A percentile compares a stretch with the other conserved stretches of the same genome.
These are phyloP conservation scores for Gloeophyllum trabeum DNA, from an alignment of 768 basidiomycete species.

Conservation along the genomic window DNA sequence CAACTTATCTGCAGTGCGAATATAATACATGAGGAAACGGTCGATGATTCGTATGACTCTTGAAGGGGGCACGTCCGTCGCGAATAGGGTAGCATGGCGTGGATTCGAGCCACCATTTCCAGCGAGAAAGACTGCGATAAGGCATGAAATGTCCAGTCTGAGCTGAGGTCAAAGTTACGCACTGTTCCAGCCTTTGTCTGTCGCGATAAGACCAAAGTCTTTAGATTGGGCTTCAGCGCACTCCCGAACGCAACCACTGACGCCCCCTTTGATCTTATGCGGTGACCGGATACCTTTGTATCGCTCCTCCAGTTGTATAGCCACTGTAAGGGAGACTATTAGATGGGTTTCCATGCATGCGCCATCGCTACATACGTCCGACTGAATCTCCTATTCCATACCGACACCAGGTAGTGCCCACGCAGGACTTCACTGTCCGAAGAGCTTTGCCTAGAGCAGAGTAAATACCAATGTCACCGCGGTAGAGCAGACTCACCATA, in stretches of 20 bases:
- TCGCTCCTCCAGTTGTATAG: conserved; percentile 58
- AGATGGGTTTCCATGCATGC: neutral
- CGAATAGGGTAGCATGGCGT: conserved; percentile 54
- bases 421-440: conserved; percentile 70
- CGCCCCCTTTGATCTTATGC: conserved; percentile 72
- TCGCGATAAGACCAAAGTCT: conserved; percentile 70
- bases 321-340: conserved; percentile 24
- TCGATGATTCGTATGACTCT: conserved; percentile 52
- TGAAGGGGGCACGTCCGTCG: conserved; percentile 55
- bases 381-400: conserved; percentile 71
- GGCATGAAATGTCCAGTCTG: neutral
- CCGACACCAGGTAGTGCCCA: conserved; percentile 63
- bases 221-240: conserved; percentile 70
- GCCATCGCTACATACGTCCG: conserved; percentile 23
- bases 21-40: conserved; percentile 58
- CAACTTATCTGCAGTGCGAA: conserved; percentile 60
- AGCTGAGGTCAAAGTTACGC: conserved; percentile 8
- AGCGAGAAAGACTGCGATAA: conserved; percentile 40
- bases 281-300: conserved; percentile 61
- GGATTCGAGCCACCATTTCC: conserved; percentile 44
- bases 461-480: no score
- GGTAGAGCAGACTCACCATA: conserved; percentile 35
- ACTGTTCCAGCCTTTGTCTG: conserved; percentile 74
- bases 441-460: conserved; percentile 29
- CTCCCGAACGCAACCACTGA: conserved; percentile 64